A percentile compares a stretch with the other conserved stretches of the same genome.
Evolutionary conservation across 768 basidiomycete genomes (phyloP).

Genomic region (Trametes maxima): DNA sequence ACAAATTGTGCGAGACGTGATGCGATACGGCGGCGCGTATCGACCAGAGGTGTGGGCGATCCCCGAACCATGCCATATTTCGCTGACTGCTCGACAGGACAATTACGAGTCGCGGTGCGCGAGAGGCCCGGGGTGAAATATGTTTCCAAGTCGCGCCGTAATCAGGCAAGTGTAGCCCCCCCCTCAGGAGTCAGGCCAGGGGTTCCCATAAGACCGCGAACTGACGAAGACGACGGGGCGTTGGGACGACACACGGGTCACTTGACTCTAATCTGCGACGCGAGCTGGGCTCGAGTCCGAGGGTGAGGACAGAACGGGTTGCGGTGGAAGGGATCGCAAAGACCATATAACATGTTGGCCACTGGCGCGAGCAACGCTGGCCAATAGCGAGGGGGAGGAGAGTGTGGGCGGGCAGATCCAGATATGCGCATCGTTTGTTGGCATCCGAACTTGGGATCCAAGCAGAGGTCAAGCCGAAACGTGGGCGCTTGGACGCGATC

Average conservation of each 20-base stretch:
- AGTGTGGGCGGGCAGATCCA: not conserved
- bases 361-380: not conserved
- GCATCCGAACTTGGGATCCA: too few species aligned
- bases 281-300: too few species aligned
- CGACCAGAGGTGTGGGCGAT: slow-evolving; percentile 74
- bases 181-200: not conserved
- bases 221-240: not conserved
- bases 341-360: not conserved
- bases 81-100: slow-evolving; percentile 50
- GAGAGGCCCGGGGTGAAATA: slow-evolving; percentile 1
- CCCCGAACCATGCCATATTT: not conserved
- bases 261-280: not conserved
- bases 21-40: slow-evolving; percentile 93
- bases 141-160: slow-evolving; percentile 13
- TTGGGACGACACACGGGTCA: not conserved
- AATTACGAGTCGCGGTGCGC: slow-evolving; percentile 64
- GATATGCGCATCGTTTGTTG: not conserved
- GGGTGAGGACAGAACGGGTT: too few species aligned
- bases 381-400: not conserved
- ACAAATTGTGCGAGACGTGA: slow-evolving; percentile 93
- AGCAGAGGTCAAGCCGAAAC: slow-evolving; percentile 2
- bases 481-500: not conserved
- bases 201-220: slow-evolving; percentile 14
- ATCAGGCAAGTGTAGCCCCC: not conserved
- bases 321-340: too few species aligned